phyloP scores from a whole-genome alignment of 805 yeast genomes.

The Helenozyma rhizophorensis region DNA sequence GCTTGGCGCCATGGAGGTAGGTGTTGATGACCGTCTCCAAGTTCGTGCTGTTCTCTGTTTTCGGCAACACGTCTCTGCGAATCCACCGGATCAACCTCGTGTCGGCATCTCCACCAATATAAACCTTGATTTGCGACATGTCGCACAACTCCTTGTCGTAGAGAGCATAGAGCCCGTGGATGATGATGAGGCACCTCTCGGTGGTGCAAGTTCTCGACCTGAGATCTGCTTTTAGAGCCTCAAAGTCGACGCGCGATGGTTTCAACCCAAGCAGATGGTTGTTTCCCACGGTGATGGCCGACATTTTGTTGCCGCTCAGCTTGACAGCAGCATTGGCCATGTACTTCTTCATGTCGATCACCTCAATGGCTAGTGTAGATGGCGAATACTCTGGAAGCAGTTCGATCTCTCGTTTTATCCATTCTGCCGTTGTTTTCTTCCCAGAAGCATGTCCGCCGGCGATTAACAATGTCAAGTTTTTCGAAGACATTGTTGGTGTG shows the following conservation, averaged over 20 bases:
- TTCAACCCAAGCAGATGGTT: constrained; percentile 19
- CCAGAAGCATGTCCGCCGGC: constrained; percentile 68
- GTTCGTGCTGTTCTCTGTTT: constrained; percentile 4
- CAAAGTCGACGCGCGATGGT: constrained; percentile 43
- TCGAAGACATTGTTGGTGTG: neutral
- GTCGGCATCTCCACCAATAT: constrained; percentile 82
- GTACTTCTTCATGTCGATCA: constrained; percentile 45
- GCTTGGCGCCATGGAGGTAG: constrained; percentile 55
- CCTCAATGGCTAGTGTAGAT: constrained; percentile 17
- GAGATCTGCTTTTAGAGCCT: constrained; percentile 16
- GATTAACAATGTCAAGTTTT: constrained; percentile 39
- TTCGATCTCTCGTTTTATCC: constrained; percentile 29
- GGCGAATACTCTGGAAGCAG: constrained; percentile 8
- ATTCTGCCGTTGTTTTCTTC: constrained; percentile 34
- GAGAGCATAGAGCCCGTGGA: constrained; percentile 79
- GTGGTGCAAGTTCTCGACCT: constrained; percentile 6
- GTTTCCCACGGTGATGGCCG: constrained; percentile 26
- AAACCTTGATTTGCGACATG: constrained; percentile 62
- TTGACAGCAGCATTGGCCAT: constrained; percentile 13
- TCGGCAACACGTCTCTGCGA: constrained; percentile 32
- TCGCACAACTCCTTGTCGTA: constrained; percentile 54
- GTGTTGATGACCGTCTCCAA: constrained; percentile 36
- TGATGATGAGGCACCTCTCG: constrained; percentile 33
- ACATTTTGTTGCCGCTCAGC: constrained; percentile 18
- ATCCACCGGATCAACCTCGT: constrained; percentile 80